Percentiles rank a stretch among this genome's conserved stretches.
These are phyloP conservation scores for Cymbopogon flexuosus DNA, from an alignment of 202 grass and related monocot species.

Conservation along the genomic window DNA sequence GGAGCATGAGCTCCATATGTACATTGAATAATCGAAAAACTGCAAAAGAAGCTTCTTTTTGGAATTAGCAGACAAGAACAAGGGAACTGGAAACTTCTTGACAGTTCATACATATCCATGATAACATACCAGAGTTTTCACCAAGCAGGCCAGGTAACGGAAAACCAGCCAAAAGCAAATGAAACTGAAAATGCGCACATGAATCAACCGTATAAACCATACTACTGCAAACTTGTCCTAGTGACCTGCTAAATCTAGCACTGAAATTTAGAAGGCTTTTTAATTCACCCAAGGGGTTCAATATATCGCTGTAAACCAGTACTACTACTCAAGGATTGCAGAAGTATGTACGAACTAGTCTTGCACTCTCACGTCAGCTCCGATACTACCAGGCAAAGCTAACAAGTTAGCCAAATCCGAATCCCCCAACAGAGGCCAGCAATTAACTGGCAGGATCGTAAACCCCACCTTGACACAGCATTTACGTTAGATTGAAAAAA, in stretches of 20 bases:
- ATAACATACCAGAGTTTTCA: background rate
- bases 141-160: background rate
- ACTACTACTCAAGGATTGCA: background rate
- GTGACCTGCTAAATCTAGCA: background rate
- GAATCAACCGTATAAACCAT: background rate
- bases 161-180: background rate
- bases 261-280: slow-evolving; percentile 10
- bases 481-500: background rate
- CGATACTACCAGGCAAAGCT: background rate
- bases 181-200: background rate
- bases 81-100: no score
- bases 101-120: background rate
- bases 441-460: background rate
- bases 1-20: background rate
- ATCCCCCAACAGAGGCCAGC: background rate
- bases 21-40: background rate
- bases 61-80: no score
- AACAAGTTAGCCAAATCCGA: background rate
- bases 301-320: background rate
- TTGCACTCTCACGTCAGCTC: background rate
- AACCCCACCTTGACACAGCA: background rate
- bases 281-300: background rate
- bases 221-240: background rate
- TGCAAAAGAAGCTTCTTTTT: no score
- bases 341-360: background rate